Percentiles rank a stretch among this genome's conserved stretches.
Evolutionary conservation across 192 early-diverging fungal species (phyloP).

Genomic region (Lunasporangiospora selenospora): DNA sequence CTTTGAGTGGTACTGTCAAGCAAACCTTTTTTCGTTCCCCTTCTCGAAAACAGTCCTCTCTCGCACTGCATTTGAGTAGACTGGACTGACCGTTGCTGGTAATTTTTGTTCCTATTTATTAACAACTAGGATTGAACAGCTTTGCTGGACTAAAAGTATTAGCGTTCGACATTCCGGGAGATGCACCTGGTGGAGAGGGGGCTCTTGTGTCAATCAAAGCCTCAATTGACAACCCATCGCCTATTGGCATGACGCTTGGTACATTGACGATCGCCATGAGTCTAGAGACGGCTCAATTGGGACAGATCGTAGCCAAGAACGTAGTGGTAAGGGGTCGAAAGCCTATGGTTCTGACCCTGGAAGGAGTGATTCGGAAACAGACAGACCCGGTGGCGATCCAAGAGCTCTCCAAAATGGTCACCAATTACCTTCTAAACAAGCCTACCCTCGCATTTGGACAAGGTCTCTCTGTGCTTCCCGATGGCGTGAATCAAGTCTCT

Average conservation of each 20-base stretch:
- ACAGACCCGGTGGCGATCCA: constrained; percentile 12
- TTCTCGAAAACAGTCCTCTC: background rate
- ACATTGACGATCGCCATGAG: constrained; percentile 28
- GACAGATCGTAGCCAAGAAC: constrained; percentile 21
- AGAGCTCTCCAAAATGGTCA: constrained; percentile 28
- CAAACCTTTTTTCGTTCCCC: background rate
- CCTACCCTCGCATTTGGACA: constrained; percentile 25
- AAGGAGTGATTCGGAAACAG: constrained; percentile 19
- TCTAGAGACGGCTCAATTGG: constrained; percentile 29
- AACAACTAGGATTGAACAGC: constrained; percentile 16
- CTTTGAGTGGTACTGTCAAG: constrained; percentile 13
- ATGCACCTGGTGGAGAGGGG: constrained; percentile 26
- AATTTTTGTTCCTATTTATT: background rate
- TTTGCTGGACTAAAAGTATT: constrained; percentile 36
- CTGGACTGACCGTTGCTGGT: background rate
- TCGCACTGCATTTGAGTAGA: background rate
- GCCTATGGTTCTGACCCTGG: constrained; percentile 11
- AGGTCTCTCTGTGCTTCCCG: constrained; percentile 32
- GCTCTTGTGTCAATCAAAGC: constrained; percentile 31
- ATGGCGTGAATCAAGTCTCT: constrained; percentile 17
- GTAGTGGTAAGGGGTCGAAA: constrained; percentile 8
- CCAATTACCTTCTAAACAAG: constrained; percentile 30
- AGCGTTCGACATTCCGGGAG: constrained; percentile 34
- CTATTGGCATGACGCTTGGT: constrained; percentile 58
- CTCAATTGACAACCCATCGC: constrained; percentile 53